Evolutionary conservation across 1,284 basidiomycete genomes (phyloP), one percentile per base, ranked within the genome.

Genomic region (Abortiporus biennis): DNA sequence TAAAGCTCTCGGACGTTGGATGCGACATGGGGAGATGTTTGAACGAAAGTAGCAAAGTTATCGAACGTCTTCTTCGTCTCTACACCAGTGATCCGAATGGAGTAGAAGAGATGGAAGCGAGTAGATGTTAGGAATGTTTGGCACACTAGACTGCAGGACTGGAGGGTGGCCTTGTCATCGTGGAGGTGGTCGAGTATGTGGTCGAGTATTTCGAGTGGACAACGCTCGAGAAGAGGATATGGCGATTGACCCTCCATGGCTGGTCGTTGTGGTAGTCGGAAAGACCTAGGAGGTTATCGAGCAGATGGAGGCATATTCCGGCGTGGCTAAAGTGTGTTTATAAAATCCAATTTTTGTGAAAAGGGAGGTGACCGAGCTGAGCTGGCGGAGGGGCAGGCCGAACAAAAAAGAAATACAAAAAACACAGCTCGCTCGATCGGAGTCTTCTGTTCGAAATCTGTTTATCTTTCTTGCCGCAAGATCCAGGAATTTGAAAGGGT

Each of bases 141-240:
- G 50, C 57, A 66, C 16, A 62, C 58, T 15, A 65, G 55, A 36
- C 57, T 57, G 48, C 65, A 68, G 1, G 58, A 47, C 30, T 45
- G 48, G 25, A 69, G 58, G 9, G 60, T 41, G 3, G 39, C 24
- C 4, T 33, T 42, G 42, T 69, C 63, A 36, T 57, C 46, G 49
- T 63, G 56, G 16, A 66, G 57, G 38, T 57, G 62, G 49, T 65
- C 64, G 47, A 68, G 57, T 44, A 67, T 56, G 34, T 58, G 53
- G 52, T 67, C 65, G 31, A 58, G 49, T 25, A 67, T 50, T 46
- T 69, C 67, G 35, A 49, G 47, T n/a, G 63, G 59, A 21, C 33
- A 29, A 9, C 27, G 8, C 27, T 29, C 27, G 27, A 29, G 9
- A 29, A n/a, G 27, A 9, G 9, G 9, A 29, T 29, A 9, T 29